These are phyloP conservation scores for Astragalus glycyphyllos DNA, from an alignment of 306 rosid species.

Conservation along the genomic window DNA sequence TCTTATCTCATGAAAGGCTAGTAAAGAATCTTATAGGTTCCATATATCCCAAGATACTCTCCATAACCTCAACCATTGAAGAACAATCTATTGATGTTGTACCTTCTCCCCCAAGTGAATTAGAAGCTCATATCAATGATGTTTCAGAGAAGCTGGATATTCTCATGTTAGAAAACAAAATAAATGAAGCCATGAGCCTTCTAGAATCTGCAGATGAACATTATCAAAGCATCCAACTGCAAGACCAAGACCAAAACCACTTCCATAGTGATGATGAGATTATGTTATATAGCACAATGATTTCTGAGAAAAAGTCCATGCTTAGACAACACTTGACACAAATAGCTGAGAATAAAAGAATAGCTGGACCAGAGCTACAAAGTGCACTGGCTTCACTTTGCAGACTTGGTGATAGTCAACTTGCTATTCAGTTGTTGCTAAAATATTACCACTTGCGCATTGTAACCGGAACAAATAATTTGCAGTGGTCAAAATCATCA, in stretches of 20 bases:
- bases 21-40: constrained; percentile 58
- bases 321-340: constrained; percentile 45
- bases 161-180: constrained; percentile 60
- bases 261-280: constrained; percentile 41
- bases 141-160: constrained; percentile 65
- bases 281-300: constrained; percentile 43
- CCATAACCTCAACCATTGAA: constrained; percentile 44
- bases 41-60: constrained; percentile 53
- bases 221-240: constrained; percentile 50
- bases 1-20: constrained; percentile 58
- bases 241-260: constrained; percentile 16
- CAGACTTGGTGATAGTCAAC: constrained; percentile 65
- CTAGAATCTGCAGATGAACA: constrained; percentile 62
- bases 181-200: constrained; percentile 64
- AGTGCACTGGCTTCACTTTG: constrained; percentile 55
- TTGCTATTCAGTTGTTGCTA: constrained; percentile 60
- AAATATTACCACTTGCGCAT: constrained; percentile 61
- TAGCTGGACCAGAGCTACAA: constrained; percentile 56
- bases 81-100: constrained; percentile 32
- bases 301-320: constrained; percentile 61
- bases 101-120: constrained; percentile 43
- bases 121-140: constrained; percentile 55
- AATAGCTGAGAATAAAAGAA: constrained; percentile 58
- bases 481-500: constrained; percentile 50
- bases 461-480: constrained; percentile 40